A percentile compares a stretch with the other conserved stretches of the same genome.
These are phyloP conservation scores for Cicer arietinum DNA, from an alignment of 306 rosid species.

Conservation along the genomic window DNA sequence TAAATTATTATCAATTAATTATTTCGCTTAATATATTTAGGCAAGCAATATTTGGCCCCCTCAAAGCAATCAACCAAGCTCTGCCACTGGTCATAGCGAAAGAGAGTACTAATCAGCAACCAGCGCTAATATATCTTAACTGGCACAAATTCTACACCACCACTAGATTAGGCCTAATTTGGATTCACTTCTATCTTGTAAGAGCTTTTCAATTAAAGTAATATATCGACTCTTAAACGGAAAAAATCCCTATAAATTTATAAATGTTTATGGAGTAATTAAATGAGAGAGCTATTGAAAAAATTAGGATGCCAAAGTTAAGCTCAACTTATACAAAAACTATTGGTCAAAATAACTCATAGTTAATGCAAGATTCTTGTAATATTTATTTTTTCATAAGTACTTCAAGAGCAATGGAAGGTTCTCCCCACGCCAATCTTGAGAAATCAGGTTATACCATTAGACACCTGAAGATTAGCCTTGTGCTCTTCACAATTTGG, in stretches of 20 bases:
- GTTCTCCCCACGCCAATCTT: conserved; percentile 1
- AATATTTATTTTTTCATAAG: neutral
- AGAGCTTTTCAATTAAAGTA: neutral
- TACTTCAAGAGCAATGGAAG: neutral
- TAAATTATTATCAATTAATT: too few species aligned
- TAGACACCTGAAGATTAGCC: neutral
- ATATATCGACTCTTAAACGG: neutral
- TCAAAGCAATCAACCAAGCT: too few species aligned
- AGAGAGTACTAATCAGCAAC: conserved; percentile 17
- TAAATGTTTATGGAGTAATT: too few species aligned
- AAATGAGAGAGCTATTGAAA: too few species aligned
- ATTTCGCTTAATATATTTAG: too few species aligned
- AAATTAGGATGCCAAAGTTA: neutral
- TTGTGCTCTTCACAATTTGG: neutral
- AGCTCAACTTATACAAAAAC: neutral
- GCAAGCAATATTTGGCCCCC: too few species aligned
- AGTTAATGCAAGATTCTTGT: neutral
- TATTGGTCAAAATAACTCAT: neutral
- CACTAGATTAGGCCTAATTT: neutral
- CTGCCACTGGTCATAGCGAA: neutral
- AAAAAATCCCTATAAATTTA: too few species aligned
- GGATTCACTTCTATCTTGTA: neutral
- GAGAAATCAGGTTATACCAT: conserved; percentile 6
- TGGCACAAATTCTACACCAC: conserved; percentile 24
- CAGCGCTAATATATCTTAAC: neutral